phyloP scores from a whole-genome alignment of 75 land plant species.

The Azolla pinnata region DNA sequence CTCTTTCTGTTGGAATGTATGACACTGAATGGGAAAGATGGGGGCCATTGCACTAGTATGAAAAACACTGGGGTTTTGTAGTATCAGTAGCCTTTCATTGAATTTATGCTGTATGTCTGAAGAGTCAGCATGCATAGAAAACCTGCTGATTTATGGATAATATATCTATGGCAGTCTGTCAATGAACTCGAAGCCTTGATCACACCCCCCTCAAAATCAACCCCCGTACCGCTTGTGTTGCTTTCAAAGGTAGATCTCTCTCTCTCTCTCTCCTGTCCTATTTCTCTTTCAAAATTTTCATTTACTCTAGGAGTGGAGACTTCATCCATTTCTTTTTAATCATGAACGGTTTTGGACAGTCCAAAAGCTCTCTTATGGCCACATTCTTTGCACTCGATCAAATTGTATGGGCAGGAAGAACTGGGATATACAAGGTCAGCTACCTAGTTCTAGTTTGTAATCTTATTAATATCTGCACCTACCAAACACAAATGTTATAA shows the following conservation, averaged over 20 bases:
- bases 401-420: slow-evolving; percentile 86
- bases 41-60: too few species aligned
- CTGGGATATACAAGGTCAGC: slow-evolving; percentile 85
- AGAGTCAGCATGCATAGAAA: too few species aligned
- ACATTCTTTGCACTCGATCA: slow-evolving; percentile 90
- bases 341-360: slow-evolving; percentile 34
- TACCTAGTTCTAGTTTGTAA: neutral
- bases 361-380: slow-evolving; percentile 86
- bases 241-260: slow-evolving; percentile 65
- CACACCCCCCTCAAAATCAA: slow-evolving; percentile 64
- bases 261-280: neutral
- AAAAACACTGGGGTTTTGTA: too few species aligned
- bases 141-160: too few species aligned
- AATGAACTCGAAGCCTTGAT: slow-evolving; percentile 83
- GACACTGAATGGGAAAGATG: too few species aligned
- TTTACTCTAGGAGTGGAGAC: neutral
- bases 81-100: too few species aligned
- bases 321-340: neutral
- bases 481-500: neutral
- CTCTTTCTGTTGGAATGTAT: too few species aligned
- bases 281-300: neutral
- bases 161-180: slow-evolving; percentile 64
- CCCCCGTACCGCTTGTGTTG: slow-evolving; percentile 76
- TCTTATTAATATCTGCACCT: neutral
- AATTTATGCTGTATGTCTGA: too few species aligned